phyloP scores from a whole-genome alignment of 495 filamentous ascomycete species.

The Xylaria flabelliformis region DNA sequence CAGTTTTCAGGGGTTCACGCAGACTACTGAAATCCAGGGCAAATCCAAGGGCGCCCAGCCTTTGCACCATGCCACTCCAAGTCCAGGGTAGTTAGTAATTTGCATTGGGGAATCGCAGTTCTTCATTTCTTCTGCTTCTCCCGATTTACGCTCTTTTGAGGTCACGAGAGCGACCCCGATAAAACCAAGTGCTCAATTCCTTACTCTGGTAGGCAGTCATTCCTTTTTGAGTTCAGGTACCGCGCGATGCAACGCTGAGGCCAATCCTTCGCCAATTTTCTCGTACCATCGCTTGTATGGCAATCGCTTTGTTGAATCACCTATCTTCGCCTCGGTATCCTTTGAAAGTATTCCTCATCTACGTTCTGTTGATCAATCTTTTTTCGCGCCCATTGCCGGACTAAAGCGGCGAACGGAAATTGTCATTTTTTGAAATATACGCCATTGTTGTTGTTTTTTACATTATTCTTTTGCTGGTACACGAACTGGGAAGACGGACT shows the following conservation, averaged over 20 bases:
- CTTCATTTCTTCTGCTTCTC: constrained; percentile 15
- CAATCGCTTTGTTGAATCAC: constrained; percentile 25
- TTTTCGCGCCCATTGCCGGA: constrained; percentile 7
- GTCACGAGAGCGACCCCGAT: constrained; percentile 14
- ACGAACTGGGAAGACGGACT: constrained; percentile 10
- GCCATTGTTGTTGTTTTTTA: background rate
- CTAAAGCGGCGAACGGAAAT: constrained; percentile 2
- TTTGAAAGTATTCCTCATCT: constrained; percentile 3
- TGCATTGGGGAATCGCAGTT: constrained; percentile 11
- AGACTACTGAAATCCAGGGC: background rate
- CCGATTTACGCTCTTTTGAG: constrained; percentile 1
- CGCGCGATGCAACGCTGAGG: background rate
- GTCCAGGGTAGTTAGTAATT: background rate
- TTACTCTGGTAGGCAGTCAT: constrained; percentile 21
- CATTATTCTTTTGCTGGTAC: constrained; percentile 5
- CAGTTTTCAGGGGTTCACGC: constrained; percentile 12
- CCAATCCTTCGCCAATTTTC: background rate
- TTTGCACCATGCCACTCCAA: background rate
- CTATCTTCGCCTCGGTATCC: background rate
- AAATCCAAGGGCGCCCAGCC: constrained; percentile 1
- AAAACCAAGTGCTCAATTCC: background rate
- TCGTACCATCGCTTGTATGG: constrained; percentile 11
- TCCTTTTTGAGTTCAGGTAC: constrained; percentile 18
- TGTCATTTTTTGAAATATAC: background rate
- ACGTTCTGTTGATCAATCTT: background rate